These are phyloP conservation scores for Incumbomyces lentus DNA, from an alignment of 2,329 filamentous ascomycete species.

Conservation along the genomic window DNA sequence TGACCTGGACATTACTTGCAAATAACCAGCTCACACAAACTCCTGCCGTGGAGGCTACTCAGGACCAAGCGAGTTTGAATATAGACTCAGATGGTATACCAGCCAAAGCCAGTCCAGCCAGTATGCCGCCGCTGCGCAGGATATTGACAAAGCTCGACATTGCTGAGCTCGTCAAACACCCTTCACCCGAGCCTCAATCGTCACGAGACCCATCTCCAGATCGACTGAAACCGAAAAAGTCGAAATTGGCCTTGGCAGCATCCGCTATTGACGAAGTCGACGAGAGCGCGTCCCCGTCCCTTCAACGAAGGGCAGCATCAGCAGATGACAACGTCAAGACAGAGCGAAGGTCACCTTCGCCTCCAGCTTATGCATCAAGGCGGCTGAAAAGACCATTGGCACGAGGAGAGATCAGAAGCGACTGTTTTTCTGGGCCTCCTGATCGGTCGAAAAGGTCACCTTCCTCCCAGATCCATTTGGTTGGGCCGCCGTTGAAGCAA, in stretches of 20 bases:
- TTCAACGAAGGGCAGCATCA: conserved; percentile 23
- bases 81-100: conserved; percentile 30
- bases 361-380: conserved; percentile 27
- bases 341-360: conserved; percentile 28
- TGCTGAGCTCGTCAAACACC: conserved; percentile 58
- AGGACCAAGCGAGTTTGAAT: conserved; percentile 20
- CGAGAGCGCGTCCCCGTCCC: conserved; percentile 19
- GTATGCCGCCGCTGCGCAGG: conserved; percentile 66
- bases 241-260: conserved; percentile 38
- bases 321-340: conserved; percentile 17
- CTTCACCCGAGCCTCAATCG: conserved; percentile 33
- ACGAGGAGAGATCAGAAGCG: conserved; percentile 8
- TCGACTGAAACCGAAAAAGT: conserved; percentile 45
- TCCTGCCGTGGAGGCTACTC: conserved; percentile 20
- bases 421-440: conserved; percentile 3
- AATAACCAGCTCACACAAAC: conserved; percentile 22
- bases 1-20: conserved; percentile 53
- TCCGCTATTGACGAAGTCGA: conserved; percentile 22
- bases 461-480: conserved; percentile 20
- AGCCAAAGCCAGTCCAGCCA: conserved; percentile 41
- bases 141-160: conserved; percentile 82
- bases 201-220: conserved; percentile 38
- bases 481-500: conserved; percentile 5
- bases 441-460: conserved; percentile 11
- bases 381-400: conserved; percentile 21